phyloP scores from a whole-genome alignment of 148 eudicot species.

The Amaranthus cruentus region DNA sequence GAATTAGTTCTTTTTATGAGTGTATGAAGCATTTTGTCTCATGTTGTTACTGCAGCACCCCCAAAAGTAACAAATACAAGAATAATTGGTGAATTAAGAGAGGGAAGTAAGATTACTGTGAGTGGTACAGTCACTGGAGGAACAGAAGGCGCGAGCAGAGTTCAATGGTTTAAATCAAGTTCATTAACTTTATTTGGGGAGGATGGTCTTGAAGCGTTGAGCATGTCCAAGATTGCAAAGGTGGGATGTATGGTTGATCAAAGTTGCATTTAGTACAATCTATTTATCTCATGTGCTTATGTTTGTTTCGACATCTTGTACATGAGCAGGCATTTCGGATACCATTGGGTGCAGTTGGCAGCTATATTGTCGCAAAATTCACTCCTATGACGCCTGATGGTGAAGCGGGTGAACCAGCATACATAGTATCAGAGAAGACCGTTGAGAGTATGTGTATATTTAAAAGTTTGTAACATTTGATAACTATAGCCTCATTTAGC shows the following conservation, averaged over 20 bases:
- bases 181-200: constrained; percentile 54
- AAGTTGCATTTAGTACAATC: not conserved
- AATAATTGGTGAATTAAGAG: constrained; percentile 78
- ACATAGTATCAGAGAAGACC: constrained; percentile 60
- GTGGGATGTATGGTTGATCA: constrained; percentile 29
- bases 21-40: not conserved
- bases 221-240: constrained; percentile 88
- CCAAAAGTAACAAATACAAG: constrained; percentile 73
- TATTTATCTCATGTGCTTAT: constrained; percentile 4
- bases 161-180: constrained; percentile 91
- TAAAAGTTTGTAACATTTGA: not conserved
- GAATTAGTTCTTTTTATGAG: not conserved
- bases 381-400: constrained; percentile 94
- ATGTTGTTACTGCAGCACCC: constrained; percentile 58
- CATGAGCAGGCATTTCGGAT: constrained; percentile 75
- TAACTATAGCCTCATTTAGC: too few relatives aligned
- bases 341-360: constrained; percentile 91
- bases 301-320: not conserved
- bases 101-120: constrained; percentile 90
- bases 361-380: constrained; percentile 78
- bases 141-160: constrained; percentile 96
- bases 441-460: constrained; percentile 68
- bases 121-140: constrained; percentile 88
- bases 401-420: constrained; percentile 82
- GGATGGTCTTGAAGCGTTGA: constrained; percentile 69